Evolutionary conservation across 1,284 basidiomycete species (phyloP).

Genomic region (Microbotryum intermedium): DNA sequence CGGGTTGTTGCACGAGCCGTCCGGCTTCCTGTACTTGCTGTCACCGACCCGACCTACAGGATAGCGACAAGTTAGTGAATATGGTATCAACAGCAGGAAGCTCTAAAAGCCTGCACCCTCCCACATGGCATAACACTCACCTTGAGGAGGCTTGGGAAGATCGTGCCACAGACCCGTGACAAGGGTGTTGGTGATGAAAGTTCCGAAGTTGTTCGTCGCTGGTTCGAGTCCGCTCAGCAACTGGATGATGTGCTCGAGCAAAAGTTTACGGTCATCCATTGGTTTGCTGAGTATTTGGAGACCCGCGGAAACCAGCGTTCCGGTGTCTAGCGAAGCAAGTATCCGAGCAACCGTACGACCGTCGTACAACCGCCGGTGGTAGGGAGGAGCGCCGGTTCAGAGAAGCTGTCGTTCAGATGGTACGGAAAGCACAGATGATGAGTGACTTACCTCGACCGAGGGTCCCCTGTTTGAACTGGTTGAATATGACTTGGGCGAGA

Average conservation of each 20-base stretch:
- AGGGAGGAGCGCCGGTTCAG: background rate
- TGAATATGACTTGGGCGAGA: background rate
- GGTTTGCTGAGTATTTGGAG: background rate
- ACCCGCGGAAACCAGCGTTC: slow-evolving; percentile 1
- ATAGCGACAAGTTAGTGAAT: too few species aligned
- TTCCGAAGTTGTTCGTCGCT: background rate
- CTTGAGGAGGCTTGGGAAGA: slow-evolving; percentile 17
- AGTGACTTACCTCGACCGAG: slow-evolving; percentile 2
- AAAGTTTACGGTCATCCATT: slow-evolving; percentile 24
- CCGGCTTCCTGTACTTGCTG: slow-evolving; percentile 17
- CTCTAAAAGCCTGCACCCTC: background rate
- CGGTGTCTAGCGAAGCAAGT: slow-evolving; percentile 2
- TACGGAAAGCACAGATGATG: background rate
- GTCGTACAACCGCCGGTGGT: background rate
- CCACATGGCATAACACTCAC: background rate
- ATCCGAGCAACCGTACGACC: too few species aligned
- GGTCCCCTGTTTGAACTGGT: slow-evolving; percentile 6
- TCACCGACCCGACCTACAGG: slow-evolving; percentile 12
- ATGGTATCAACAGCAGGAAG: too few species aligned
- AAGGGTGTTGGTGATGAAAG: background rate
- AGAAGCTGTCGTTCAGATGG: background rate
- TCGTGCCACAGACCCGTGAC: slow-evolving; percentile 23
- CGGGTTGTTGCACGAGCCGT: slow-evolving; percentile 26
- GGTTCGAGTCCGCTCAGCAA: background rate
- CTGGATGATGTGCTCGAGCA: slow-evolving; percentile 18